phyloP scores from a whole-genome alignment of 2,329 filamentous ascomycete genomes.

The Ophiobolus disseminans region DNA sequence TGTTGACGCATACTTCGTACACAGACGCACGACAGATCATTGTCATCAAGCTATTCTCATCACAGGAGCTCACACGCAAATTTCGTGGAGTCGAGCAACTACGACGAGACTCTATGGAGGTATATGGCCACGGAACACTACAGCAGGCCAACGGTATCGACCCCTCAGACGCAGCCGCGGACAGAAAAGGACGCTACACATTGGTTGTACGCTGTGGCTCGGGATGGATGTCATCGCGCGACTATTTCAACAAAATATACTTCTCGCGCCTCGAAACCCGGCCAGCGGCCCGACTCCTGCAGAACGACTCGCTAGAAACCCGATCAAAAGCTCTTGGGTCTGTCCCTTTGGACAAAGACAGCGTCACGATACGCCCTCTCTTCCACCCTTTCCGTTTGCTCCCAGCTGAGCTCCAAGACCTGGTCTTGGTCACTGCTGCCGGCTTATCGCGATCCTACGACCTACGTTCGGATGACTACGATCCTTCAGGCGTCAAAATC shows the following conservation, averaged over 20 bases:
- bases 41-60: slow-evolving; percentile 35
- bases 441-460: slow-evolving; percentile 20
- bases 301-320: slow-evolving; percentile 4
- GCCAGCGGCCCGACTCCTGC: neutral
- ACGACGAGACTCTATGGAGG: slow-evolving; percentile 12
- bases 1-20: slow-evolving; percentile 26
- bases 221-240: slow-evolving; percentile 39
- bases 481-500: neutral
- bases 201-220: slow-evolving; percentile 38
- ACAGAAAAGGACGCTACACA: slow-evolving; percentile 22
- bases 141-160: neutral
- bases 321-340: slow-evolving; percentile 11
- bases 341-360: slow-evolving; percentile 16
- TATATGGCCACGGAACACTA: neutral
- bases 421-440: slow-evolving; percentile 32
- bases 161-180: neutral
- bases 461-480: slow-evolving; percentile 11
- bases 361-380: slow-evolving; percentile 33
- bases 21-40: slow-evolving; percentile 25
- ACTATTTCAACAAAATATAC: slow-evolving; percentile 38
- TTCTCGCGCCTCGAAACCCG: slow-evolving; percentile 19
- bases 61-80: slow-evolving; percentile 8
- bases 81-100: neutral
- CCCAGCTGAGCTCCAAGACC: slow-evolving; percentile 39
- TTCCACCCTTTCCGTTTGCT: slow-evolving; percentile 36